Evolutionary conservation across 202 grass and related monocot species (phyloP).

Genomic region (Setaria viridis): DNA sequence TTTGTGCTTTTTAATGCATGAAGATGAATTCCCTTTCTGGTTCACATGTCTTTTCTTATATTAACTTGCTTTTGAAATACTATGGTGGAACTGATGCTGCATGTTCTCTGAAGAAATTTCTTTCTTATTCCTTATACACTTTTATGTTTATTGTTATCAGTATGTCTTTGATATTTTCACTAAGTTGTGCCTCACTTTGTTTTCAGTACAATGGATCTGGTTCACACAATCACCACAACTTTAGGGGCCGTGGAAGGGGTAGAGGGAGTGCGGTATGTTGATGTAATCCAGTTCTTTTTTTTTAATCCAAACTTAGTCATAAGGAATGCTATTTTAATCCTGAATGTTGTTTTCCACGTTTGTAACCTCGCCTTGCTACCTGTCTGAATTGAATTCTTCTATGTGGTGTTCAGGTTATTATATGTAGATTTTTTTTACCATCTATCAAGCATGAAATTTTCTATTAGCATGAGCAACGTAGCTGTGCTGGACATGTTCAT

Average conservation of each 20-base stretch:
- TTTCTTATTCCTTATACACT: constrained; percentile 8
- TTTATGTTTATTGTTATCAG: not conserved
- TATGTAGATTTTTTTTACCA: not conserved
- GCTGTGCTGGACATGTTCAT: not conserved
- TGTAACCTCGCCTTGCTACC: not conserved
- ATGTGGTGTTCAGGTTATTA: not conserved
- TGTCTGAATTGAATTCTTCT: not conserved
- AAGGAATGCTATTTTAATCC: constrained; percentile 10
- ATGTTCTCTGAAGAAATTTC: constrained; percentile 6
- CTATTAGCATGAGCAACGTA: not conserved
- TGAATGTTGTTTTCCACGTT: not conserved
- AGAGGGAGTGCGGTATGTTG: constrained; percentile 73
- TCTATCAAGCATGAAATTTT: constrained; percentile 4
- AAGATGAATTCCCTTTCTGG: constrained; percentile 15
- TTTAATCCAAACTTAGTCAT: not conserved
- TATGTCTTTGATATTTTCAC: not conserved
- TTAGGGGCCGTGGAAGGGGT: constrained; percentile 71
- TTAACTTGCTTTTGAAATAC: constrained; percentile 13
- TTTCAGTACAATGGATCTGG: constrained; percentile 72
- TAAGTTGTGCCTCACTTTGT: constrained; percentile 21
- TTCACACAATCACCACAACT: constrained; percentile 64
- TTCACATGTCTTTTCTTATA: not conserved
- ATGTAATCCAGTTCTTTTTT: not conserved
- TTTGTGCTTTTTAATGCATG: constrained; percentile 11
- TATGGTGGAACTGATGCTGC: not conserved